Conservation (phyloP, 2,329 filamentous ascomycete genomes). For the Neoscytalidium dimidiatum region DNA sequence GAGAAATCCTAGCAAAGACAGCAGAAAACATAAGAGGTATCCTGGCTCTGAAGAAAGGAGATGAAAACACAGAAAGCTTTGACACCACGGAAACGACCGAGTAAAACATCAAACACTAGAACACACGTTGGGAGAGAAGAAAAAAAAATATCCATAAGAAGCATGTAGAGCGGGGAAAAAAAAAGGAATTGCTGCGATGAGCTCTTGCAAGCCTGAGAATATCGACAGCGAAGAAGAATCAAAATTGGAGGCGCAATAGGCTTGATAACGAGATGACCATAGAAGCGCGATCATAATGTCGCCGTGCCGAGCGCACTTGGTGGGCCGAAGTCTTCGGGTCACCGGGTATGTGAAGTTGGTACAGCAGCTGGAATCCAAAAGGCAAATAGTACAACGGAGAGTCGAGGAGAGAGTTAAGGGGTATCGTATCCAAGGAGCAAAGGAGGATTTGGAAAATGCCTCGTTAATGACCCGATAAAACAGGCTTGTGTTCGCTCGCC, state of each 20-base stretch:
- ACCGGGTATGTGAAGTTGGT: constrained; percentile 1
- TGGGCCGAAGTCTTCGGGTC: neutral
- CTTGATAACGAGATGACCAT: neutral
- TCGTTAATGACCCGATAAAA: constrained; percentile 4
- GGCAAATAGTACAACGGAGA: constrained; percentile 13
- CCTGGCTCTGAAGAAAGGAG: neutral
- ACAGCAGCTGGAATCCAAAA: neutral
- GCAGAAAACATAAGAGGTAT: constrained; percentile 16
- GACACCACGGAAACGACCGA: neutral
- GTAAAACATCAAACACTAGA: neutral
- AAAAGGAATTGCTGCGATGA: neutral
- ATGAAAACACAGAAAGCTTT: neutral
- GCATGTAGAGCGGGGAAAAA: neutral
- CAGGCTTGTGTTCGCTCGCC: constrained; percentile 18
- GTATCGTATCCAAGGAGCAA: constrained; percentile 14
- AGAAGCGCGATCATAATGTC: neutral
- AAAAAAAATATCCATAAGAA: constrained; percentile 6
- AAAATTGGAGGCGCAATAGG: neutral
- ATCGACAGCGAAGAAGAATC: constrained; percentile 12
- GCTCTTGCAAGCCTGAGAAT: neutral
- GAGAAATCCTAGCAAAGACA: neutral
- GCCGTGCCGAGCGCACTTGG: neutral
- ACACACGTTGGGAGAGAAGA: too few relatives aligned
- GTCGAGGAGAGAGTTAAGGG: neutral
- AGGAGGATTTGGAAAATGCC: constrained; percentile 3